Evolutionary conservation across 768 basidiomycete species (phyloP).

Genomic region (Mycena filopes): DNA sequence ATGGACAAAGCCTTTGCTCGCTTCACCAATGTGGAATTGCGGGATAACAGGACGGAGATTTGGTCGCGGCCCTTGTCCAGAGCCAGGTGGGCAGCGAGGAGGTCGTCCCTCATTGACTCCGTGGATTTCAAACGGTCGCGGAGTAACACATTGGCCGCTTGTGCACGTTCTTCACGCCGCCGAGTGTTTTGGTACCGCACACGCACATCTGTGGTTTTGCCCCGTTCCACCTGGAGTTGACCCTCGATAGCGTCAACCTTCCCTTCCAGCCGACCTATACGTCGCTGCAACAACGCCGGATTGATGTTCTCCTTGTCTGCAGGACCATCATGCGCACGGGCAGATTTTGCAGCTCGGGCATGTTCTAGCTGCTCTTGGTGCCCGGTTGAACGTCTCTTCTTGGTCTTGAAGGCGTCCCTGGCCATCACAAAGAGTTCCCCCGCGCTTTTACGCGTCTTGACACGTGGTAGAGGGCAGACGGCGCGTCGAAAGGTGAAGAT

Average conservation of each 20-base stretch:
- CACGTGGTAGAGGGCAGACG: background rate
- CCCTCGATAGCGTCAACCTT: background rate
- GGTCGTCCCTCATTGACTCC: background rate
- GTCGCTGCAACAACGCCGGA: background rate
- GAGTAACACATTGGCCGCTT: background rate
- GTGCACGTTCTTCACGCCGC: background rate
- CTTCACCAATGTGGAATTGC: background rate
- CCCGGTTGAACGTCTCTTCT: background rate
- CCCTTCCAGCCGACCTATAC: background rate
- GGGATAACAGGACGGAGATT: background rate
- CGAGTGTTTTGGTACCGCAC: background rate
- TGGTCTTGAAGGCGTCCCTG: background rate
- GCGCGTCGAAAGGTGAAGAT: background rate
- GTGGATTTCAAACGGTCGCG: background rate
- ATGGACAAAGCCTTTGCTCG: background rate
- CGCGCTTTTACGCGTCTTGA: background rate
- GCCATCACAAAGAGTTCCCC: background rate
- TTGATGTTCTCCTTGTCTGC: background rate
- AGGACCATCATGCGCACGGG: background rate
- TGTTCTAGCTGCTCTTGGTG: background rate
- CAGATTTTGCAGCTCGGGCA: background rate
- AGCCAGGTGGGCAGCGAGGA: background rate
- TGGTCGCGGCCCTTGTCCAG: background rate
- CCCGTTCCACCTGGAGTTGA: background rate
- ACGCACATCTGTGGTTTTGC: background rate